Base-by-base conservation (phyloP, 495 filamentous ascomycete species). In the Gamarada debralockiae region DNA sequence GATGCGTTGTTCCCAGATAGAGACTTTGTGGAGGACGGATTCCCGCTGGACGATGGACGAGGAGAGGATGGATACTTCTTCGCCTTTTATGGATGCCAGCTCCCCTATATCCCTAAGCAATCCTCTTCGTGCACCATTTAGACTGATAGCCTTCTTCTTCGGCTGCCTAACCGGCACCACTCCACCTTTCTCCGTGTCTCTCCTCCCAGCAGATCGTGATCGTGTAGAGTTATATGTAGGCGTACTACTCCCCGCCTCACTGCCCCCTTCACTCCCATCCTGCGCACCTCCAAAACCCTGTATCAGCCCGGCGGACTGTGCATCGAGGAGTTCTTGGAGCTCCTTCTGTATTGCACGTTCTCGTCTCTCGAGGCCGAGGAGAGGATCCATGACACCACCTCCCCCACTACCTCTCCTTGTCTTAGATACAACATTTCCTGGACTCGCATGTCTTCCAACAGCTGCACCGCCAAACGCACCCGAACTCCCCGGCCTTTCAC, bases 311-410 rank as follows among this genome's bases (percentile, higher is more conserved):
- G 84, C 79, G 40, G 85, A 84, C 68, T 97, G 92, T 0, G 87
- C 86, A 70, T 97, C 91, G 23, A 97, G 79, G 3, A 96, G 69
- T 22, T 71, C 63, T 66, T 97, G 92, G 3, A 97, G 75, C 41
- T 91, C 83, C 31, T 73, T 74, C 54, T 96, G 84, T 15, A 96
- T 81, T 46, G 80, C 70, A 21, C 65, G 72, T 52, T 85, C 79
- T 48, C 75, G 77, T 40, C 78, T 64, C 33, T 77, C 70, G 21
- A 81, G 37, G 3, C 6, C 49, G 3, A 60, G 33, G 14, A 65
- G 43, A 5, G 58, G 62, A 34, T 62, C 59, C 9, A 55, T 53
- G 13, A 39, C 27, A 5, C 27, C 27, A 29, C 27, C 10, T 39
- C 31, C 34, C 1, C 36, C 37, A 14, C 34, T 36, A 3, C 23